phyloP scores from a whole-genome alignment of 257 asterid genomes.

The Mentha longifolia region DNA sequence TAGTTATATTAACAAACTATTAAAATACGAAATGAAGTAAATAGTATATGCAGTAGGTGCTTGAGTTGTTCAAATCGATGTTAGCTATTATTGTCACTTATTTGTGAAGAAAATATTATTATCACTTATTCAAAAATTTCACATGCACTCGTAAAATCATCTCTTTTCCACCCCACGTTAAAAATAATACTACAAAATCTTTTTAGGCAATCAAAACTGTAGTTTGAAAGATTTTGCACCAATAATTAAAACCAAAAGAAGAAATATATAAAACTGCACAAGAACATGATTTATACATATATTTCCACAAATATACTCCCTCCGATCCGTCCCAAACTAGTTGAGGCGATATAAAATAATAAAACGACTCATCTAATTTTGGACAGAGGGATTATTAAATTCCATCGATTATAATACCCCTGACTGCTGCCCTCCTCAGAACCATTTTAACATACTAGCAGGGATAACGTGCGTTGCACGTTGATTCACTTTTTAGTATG shows the following conservation, averaged over 20 bases:
- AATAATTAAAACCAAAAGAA: constrained; percentile 20
- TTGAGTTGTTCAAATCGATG: background rate
- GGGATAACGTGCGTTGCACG: no score
- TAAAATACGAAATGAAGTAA: no score
- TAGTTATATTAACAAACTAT: no score
- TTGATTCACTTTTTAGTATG: no score
- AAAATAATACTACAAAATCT: background rate
- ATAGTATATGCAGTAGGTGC: no score
- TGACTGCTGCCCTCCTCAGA: no score
- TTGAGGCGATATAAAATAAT: no score
- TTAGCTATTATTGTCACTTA: background rate
- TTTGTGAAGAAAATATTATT: background rate
- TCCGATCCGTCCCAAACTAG: no score
- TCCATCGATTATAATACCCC: no score
- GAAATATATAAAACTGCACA: constrained; percentile 10
- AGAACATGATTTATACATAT: background rate
- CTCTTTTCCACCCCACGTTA: background rate
- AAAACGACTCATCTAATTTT: no score
- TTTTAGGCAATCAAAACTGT: background rate
- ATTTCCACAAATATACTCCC: background rate
- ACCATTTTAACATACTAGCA: no score
- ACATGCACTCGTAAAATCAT: background rate
- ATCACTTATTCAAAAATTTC: background rate
- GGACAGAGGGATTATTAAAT: no score
- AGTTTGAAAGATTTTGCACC: constrained; percentile 11